Percentiles rank a stretch among this genome's conserved stretches.
Evolutionary conservation across 208 protist genomes (phyloP).

Genomic region (Trypanosoma melophagium): DNA sequence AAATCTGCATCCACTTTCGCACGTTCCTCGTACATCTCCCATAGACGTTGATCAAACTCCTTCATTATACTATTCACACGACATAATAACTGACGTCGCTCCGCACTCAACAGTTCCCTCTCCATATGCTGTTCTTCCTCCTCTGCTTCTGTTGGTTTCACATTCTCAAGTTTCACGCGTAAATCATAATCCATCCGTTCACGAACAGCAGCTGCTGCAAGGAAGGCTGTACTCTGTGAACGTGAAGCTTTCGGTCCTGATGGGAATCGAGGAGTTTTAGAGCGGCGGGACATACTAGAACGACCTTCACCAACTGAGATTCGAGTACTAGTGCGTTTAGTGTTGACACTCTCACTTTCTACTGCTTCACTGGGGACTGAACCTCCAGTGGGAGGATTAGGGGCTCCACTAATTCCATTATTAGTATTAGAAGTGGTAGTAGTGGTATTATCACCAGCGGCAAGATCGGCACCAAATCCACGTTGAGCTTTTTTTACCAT

Average conservation of each 20-base stretch:
- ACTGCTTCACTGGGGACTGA: neutral
- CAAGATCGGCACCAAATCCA: conserved; percentile 88
- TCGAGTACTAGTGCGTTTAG: neutral
- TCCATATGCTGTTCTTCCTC: conserved; percentile 82
- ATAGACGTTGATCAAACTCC: conserved; percentile 80
- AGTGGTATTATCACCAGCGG: conserved; percentile 29
- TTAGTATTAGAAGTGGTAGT: neutral
- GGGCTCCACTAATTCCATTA: neutral
- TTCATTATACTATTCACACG: conserved; percentile 48
- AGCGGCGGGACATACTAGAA: neutral
- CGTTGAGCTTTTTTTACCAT: conserved; percentile 79
- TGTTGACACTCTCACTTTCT: neutral
- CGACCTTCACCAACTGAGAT: neutral
- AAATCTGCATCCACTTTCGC: conserved; percentile 91
- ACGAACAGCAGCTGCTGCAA: conserved; percentile 50
- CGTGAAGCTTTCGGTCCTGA: conserved; percentile 34
- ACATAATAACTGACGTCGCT: conserved; percentile 57
- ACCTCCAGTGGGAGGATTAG: neutral
- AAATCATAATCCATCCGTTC: conserved; percentile 84
- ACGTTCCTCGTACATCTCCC: conserved; percentile 77
- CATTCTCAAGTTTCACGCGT: conserved; percentile 78
- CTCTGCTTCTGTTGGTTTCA: conserved; percentile 73
- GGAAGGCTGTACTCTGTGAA: conserved; percentile 36
- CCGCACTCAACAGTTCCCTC: conserved; percentile 53
- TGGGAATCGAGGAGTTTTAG: conserved; percentile 11